Conservation (phyloP, 495 filamentous ascomycete genomes). For the Neurospora tetrasperma region DNA sequence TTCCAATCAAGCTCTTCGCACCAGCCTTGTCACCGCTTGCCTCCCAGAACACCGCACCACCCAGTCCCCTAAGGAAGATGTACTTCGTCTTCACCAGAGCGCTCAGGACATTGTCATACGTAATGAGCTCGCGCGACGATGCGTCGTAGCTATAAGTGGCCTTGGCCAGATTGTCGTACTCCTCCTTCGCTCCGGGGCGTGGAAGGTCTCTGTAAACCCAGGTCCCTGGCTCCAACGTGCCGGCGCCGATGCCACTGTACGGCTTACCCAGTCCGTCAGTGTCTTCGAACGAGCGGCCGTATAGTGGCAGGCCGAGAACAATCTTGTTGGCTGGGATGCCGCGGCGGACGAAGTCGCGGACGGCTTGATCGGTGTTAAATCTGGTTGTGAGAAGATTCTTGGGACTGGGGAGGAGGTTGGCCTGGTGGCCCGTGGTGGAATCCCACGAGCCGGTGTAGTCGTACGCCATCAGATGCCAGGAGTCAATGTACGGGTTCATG, state of each 20-base stretch:
- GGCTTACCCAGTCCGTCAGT: conserved; percentile 60
- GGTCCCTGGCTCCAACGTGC: conserved; percentile 63
- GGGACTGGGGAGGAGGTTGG: conserved; percentile 55
- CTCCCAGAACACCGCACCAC: conserved; percentile 91
- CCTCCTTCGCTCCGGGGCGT: conserved; percentile 34
- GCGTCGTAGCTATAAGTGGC: conserved; percentile 66
- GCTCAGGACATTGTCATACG: conserved; percentile 59
- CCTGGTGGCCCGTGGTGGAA: conserved; percentile 54
- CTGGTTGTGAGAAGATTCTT: conserved; percentile 47
- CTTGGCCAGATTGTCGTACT: conserved; percentile 38
- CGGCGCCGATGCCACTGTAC: conserved; percentile 56
- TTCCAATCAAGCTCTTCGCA: conserved; percentile 52
- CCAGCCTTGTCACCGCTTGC: conserved; percentile 58
- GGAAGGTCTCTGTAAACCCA: conserved; percentile 68
- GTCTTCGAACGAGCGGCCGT: conserved; percentile 66
- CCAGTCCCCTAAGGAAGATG: conserved; percentile 51
- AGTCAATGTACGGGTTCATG: conserved; percentile 72
- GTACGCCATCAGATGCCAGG: conserved; percentile 81
- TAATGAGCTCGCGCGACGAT: conserved; percentile 49
- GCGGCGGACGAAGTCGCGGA: conserved; percentile 52
- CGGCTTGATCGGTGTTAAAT: conserved; percentile 57
- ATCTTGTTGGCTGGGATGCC: conserved; percentile 61
- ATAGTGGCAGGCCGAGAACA: conserved; percentile 75
- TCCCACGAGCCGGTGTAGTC: conserved; percentile 70
- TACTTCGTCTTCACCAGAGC: conserved; percentile 55